Percentiles rank a stretch among this genome's conserved stretches.
phyloP scores from a whole-genome alignment of 306 rosid species.

The Chamaecrista fasciculata region DNA sequence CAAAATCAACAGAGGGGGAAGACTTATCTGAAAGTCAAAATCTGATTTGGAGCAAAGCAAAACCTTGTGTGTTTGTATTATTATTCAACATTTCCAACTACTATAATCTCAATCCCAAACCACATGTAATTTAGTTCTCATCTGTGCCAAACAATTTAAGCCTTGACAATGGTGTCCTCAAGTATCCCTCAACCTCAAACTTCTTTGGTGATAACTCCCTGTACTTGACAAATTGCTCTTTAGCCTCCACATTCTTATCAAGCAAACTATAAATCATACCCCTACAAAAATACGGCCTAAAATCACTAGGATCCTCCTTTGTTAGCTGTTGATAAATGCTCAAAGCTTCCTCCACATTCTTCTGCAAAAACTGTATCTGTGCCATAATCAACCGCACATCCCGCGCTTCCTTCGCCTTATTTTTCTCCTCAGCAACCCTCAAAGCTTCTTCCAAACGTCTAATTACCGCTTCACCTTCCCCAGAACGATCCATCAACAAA shows the following conservation, averaged over 20 bases:
- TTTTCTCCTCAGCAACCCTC: conserved; percentile 58
- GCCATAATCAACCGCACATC: conserved; percentile 84
- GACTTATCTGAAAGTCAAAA: conserved; percentile 17
- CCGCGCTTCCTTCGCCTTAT: conserved; percentile 62
- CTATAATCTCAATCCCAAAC: conserved; percentile 30
- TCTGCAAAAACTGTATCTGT: conserved; percentile 79
- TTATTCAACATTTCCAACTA: too few species aligned
- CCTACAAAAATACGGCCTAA: conserved; percentile 80
- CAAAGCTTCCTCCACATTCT: conserved; percentile 79
- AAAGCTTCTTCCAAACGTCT: conserved; percentile 65
- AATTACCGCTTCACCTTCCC: conserved; percentile 68
- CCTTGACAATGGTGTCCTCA: conserved; percentile 72
- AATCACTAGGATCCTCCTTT: conserved; percentile 73
- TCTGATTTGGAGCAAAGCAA: background rate
- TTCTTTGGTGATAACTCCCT: conserved; percentile 76
- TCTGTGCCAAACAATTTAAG: conserved; percentile 75
- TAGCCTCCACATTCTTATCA: conserved; percentile 77
- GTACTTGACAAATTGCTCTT: conserved; percentile 70
- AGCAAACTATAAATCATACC: conserved; percentile 92
- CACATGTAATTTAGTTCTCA: conserved; percentile 48
- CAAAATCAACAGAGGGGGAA: conserved; percentile 9
- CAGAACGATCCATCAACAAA: conserved; percentile 75
- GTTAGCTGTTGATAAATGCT: conserved; percentile 48
- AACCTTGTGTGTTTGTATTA: conserved; percentile 11
- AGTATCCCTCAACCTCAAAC: conserved; percentile 85